Base-by-base conservation (phyloP, 371 early-diverging fungal species). In the Mortierella sp. region DNA sequence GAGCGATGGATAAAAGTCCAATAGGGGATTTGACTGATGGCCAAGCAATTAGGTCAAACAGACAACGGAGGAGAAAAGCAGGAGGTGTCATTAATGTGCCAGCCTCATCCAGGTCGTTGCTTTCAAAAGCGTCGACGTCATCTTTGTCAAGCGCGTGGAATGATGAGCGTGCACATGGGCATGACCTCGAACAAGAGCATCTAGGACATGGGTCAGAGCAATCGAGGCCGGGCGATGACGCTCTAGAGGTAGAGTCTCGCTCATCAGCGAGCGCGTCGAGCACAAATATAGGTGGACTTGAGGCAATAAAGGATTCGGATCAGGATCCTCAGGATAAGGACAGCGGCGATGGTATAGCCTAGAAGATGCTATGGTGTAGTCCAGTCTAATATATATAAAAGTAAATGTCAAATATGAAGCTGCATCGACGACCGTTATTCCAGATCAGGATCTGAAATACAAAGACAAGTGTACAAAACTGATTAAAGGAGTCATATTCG, bases 41-140 rank as follows among this genome's bases (percentile, higher is more conserved):
- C 11, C 64, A 58, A 11, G 52, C 63, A 19, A 22, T 0, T 32
- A 55, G 63, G 7, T 9, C 53, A 11, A 57, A 16, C 15, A 58
- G 72, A 57, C 72, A 68, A 32, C 59, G 81, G 33, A 63, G 81
- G 32, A 63, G 75, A 62, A 75, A 75, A 40, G 81, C 81, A 40
- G 81, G 75, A 13, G 81, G 75, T 0, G 65, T 80, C 28, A 71
- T 80, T 36, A 65, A 71, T 1, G 58, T 78, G 22, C 63, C 72
- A 11, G 59, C 24, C 2, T 41, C 72, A 2, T 40, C 72, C 15
- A 74, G 61, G 58, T 52, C 69, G 6, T 59, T 75, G 6, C 36
- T 47, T 2, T 52, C 75, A 1, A 74, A 62, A 59, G 40, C 32
- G 5, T 80, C 81, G 4, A 66, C 65, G 0, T 28, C 72, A 8